These are phyloP conservation scores for Wickerhamomyces xylosicus DNA, from an alignment of 805 yeast genomes.

Conservation along the genomic window DNA sequence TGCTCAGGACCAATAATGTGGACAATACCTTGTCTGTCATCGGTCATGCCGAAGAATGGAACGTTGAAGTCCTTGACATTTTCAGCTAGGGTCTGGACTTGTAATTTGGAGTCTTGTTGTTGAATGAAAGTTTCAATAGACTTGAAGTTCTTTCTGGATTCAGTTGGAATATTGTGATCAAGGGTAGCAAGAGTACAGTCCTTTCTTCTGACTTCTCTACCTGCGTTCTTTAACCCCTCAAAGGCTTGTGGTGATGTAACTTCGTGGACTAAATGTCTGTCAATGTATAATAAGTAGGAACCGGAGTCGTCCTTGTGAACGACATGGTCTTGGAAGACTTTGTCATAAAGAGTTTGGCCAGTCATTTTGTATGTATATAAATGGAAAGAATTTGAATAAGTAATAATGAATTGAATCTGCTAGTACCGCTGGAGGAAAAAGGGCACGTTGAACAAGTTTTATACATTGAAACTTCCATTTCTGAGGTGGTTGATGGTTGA, in stretches of 20 bases:
- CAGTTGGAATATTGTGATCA: conserved; percentile 95
- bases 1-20: conserved; percentile 99
- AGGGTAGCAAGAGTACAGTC: conserved; percentile 94
- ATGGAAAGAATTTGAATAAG: background rate
- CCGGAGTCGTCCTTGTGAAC: conserved; percentile 87
- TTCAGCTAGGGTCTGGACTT: conserved; percentile 84
- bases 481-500: background rate
- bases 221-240: conserved; percentile 86
- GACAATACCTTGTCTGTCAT: conserved; percentile 93
- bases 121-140: conserved; percentile 71
- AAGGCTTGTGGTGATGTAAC: conserved; percentile 99
- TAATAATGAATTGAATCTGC: no score
- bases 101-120: conserved; percentile 86
- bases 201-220: conserved; percentile 78
- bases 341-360: conserved; percentile 73
- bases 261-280: conserved; percentile 95
- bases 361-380: background rate
- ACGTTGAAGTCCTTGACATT: conserved; percentile 86
- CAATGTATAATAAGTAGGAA: conserved; percentile 81
- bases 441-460: background rate
- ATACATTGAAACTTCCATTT: background rate
- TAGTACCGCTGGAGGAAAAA: background rate
- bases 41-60: conserved; percentile 91
- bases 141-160: conserved; percentile 69
- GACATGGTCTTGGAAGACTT: conserved; percentile 89